These are phyloP conservation scores for Paspalum notatum DNA, from an alignment of 176 grass and related monocot species.

Conservation along the genomic window DNA sequence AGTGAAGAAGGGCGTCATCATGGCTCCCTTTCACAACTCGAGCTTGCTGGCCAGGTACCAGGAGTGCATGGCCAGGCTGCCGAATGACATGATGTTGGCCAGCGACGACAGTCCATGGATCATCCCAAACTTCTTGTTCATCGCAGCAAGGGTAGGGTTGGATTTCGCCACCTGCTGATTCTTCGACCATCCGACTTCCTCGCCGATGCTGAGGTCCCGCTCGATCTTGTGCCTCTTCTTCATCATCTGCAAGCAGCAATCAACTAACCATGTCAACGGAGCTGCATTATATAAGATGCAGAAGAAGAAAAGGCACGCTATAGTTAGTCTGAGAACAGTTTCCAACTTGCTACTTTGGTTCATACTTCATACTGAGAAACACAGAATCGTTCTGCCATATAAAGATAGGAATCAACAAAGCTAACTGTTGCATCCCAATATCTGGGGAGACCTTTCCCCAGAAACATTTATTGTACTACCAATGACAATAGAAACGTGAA, in stretches of 20 bases:
- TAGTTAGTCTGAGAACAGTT: not conserved
- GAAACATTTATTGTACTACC: too few relatives aligned
- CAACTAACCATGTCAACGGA: slow-evolving; percentile 15
- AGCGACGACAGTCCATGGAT: slow-evolving; percentile 92
- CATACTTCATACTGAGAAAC: not conserved
- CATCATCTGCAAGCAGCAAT: slow-evolving; percentile 78
- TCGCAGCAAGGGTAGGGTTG: slow-evolving; percentile 67
- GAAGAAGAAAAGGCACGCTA: not conserved
- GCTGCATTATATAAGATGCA: not conserved
- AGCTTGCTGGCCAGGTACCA: slow-evolving; percentile 93
- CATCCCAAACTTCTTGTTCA: slow-evolving; percentile 99
- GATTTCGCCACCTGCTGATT: slow-evolving; percentile 83
- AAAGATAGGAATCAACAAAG: not conserved
- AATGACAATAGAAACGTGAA: not conserved
- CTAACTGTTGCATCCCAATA: not conserved
- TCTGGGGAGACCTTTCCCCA: too few relatives aligned
- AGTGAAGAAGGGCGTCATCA: not conserved
- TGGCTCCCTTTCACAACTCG: slow-evolving; percentile 52
- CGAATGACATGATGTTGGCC: slow-evolving; percentile 91
- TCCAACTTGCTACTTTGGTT: not conserved
- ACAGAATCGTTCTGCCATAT: too few relatives aligned
- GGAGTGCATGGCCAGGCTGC: slow-evolving; percentile 93
- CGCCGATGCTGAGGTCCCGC: slow-evolving; percentile 80
- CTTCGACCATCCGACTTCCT: slow-evolving; percentile 93
- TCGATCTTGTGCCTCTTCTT: slow-evolving; percentile 98